phyloP scores from a whole-genome alignment of 371 early-diverging fungal genomes.

The Choanephora cucurbitarum region DNA sequence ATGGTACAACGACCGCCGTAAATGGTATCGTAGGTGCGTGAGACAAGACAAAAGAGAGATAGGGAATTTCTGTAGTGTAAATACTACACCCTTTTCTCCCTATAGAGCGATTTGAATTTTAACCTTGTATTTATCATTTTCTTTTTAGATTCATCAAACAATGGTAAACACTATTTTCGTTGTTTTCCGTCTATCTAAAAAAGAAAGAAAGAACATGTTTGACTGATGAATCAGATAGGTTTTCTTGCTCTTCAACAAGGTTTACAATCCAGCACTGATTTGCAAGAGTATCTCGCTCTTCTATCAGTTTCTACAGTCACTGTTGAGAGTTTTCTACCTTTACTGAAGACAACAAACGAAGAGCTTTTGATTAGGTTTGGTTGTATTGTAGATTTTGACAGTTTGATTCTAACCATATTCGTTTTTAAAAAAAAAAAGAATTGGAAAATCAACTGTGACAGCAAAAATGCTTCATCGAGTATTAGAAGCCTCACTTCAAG shows the following conservation, averaged over 20 bases:
- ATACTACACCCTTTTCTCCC: too few relatives aligned
- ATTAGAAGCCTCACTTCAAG: neutral
- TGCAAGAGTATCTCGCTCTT: neutral
- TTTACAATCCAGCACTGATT: neutral
- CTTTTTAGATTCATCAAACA: neutral
- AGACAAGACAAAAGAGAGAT: neutral
- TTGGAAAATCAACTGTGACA: neutral
- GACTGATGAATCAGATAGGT: neutral
- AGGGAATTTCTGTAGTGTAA: neutral
- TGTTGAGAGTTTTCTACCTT: neutral
- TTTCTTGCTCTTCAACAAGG: neutral
- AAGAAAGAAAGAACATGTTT: too few relatives aligned
- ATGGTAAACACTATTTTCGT: neutral
- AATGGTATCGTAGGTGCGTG: neutral
- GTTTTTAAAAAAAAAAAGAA: neutral
- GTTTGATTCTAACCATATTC: neutral
- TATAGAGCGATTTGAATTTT: neutral
- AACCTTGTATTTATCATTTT: neutral
- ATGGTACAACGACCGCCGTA: neutral
- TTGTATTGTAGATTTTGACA: too few relatives aligned
- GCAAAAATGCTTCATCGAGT: neutral
- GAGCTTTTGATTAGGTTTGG: slow-evolving; percentile 4
- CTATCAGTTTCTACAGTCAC: neutral
- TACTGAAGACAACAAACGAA: slow-evolving; percentile 1
- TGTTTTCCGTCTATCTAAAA: neutral